Evolutionary conservation across 163 green algal genomes (phyloP), one percentile per base, ranked within the genome.

Genomic region (Chlamydomonas reinhardtii): DNA sequence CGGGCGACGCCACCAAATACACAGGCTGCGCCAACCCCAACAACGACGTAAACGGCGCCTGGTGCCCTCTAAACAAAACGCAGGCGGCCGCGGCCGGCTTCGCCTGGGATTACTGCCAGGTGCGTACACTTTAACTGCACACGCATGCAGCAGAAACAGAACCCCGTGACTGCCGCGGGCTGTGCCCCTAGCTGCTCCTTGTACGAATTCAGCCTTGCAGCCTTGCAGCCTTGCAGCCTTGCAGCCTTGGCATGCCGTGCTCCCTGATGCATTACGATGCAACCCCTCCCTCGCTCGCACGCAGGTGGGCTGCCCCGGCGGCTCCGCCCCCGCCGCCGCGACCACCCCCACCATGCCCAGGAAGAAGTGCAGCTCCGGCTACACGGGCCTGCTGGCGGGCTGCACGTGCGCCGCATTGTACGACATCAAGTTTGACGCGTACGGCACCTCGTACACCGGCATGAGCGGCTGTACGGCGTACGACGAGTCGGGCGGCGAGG

Each of bases 11-110:
- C 25, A 64, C 24, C 35, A 35, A 22, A 32, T 74, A 74, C 76
- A 48, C 6, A 8, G 76, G 76, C 35, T 83, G 76, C 76, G 76
- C 76, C 37, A 83, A 83, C 61, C 76, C 76, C 61, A 83, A 73
- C 61, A 62, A 22, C 37, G 76, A 83, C 76, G 5, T 39, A 25
- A 73, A 74, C 54, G 76, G 76, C 35, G 5, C 37, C 29, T 83
- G 76, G 76, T 83, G 76, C 34, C 22, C 54, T 0, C 35, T 83
- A 4, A 37, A 15, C 25, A 48, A 29, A 22, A 27, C 27, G 24
- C 61, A 65, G 35, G 15, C 15, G 4, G 32, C 61, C 16, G 4
- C 34, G 11, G 11, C 35, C 17, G 76, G 76, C 76, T 3, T 37
- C 16, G 15, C 25, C 17, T 83, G 62, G 61, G 76, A 83, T 62